phyloP scores from a whole-genome alignment of 2,329 filamentous ascomycete genomes.

The Pseudogymnoascus sp. region DNA sequence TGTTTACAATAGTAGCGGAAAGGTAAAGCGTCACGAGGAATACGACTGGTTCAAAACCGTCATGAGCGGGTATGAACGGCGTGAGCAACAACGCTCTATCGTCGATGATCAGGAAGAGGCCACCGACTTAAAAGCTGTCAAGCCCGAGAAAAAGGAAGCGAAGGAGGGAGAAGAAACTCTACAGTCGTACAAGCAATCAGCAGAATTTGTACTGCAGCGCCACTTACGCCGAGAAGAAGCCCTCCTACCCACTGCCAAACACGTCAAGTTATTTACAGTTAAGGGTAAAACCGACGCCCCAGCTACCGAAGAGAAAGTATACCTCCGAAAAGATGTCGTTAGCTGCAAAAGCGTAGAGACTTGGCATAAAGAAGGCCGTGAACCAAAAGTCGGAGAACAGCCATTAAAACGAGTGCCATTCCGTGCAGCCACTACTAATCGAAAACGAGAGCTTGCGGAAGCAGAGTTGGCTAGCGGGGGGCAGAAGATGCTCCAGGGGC shows the following conservation, averaged over 20 bases:
- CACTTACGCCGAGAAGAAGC: constrained; percentile 92
- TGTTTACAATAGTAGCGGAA: constrained; percentile 69
- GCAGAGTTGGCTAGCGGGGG: constrained; percentile 66
- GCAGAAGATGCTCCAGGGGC: constrained; percentile 74
- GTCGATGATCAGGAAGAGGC: constrained; percentile 74
- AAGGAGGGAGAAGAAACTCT: constrained; percentile 74
- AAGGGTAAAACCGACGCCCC: constrained; percentile 66
- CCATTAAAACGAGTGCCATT: constrained; percentile 85
- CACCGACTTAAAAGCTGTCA: constrained; percentile 65
- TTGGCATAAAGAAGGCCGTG: constrained; percentile 94
- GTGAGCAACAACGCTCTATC: constrained; percentile 49
- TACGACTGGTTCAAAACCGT: constrained; percentile 84
- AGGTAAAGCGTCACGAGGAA: constrained; percentile 66
- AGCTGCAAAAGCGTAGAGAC: constrained; percentile 86
- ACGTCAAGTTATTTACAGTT: constrained; percentile 67
- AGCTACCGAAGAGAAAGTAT: constrained; percentile 75
- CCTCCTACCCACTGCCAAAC: constrained; percentile 57
- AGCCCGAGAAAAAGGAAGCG: constrained; percentile 64
- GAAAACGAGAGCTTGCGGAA: constrained; percentile 84
- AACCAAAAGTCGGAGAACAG: constrained; percentile 59
- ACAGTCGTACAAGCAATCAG: constrained; percentile 79
- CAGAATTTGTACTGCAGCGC: constrained; percentile 76
- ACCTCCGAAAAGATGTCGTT: constrained; percentile 68
- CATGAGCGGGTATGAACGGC: constrained; percentile 64
- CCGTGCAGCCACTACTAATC: constrained; percentile 79